Base-by-base conservation (phyloP, 495 filamentous ascomycete species). In the Xylaria palmicola region DNA sequence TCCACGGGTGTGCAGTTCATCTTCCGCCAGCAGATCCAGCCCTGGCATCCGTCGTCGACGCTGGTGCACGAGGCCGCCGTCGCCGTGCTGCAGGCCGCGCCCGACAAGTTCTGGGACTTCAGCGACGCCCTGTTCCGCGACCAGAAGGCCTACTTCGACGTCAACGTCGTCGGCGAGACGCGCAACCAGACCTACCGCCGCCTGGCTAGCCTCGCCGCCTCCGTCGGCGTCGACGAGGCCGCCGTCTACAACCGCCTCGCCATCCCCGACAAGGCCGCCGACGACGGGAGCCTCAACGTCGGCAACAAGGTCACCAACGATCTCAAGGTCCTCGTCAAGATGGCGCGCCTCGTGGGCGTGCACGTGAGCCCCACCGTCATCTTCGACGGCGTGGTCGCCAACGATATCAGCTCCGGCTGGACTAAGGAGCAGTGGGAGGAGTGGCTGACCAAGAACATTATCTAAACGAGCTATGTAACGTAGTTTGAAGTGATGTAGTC, bases 11-110 rank as follows among this genome's bases (percentile, higher is more conserved):
- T 93, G 3, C 84, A 87, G 60, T 77, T 93, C 54, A 83, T 97
- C 54, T 88, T 97, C 78, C 88, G 92, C 22, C 91, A 93, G 65
- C 93, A 97, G 68, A 85, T 97, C 64, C 93, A 98, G 72, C 93
- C 93, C 13, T 98, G 93, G 93, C 92, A 98, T 73, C 93, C 93
- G 12, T 90, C 89, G 45, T 91, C 88, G 20, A 96, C 92, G 0
- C 85, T 96, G 15, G 81, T 82, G 24, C 93, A 98, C 75, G 93
- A 97, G 81, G 91, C 93, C 39, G 93, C 79, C 7, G 80, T 89
- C 9, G 93, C 92, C 8, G 89, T 96, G 6, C 78, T 90, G 43
- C 82, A 78, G 24, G 63, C 90, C 1, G 72, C 86, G 2, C 87
- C 90, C 0, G 75, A 81, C 13, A 86, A 84, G 62, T 97, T 93